A percentile compares a stretch with the other conserved stretches of the same genome.
phyloP scores from a whole-genome alignment of 139 green algal genomes.

The Volvox africanus region DNA sequence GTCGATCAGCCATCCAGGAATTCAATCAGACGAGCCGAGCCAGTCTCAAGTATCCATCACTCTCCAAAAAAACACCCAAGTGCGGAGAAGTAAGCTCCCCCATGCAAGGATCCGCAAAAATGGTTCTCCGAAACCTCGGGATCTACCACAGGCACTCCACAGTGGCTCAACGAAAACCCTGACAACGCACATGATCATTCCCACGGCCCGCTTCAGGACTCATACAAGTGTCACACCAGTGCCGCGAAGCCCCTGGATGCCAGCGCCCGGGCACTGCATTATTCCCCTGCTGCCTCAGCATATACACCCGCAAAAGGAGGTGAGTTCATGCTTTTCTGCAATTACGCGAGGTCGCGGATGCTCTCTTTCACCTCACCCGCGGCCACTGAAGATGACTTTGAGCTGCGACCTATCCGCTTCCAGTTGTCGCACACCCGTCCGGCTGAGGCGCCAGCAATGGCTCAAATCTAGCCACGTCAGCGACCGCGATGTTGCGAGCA shows the following conservation, averaged over 20 bases:
- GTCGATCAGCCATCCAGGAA: not conserved
- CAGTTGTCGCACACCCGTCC: conserved; percentile 7
- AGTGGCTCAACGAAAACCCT: too few species aligned
- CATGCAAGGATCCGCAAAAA: too few species aligned
- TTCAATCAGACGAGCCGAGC: too few species aligned
- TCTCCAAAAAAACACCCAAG: too few species aligned
- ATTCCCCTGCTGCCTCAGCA: not conserved
- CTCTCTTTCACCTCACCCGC: not conserved
- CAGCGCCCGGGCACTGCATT: not conserved
- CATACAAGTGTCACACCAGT: not conserved
- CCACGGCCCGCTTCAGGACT: not conserved
- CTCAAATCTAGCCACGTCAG: conserved; percentile 58
- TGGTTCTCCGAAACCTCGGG: too few species aligned
- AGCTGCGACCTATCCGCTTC: conserved; percentile 33
- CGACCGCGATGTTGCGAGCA: conserved; percentile 27
- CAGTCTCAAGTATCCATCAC: too few species aligned
- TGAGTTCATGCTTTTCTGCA: not conserved
- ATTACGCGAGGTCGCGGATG: not conserved
- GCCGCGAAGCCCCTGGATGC: too few species aligned
- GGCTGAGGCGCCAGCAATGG: conserved; percentile 41
- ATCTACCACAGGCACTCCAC: too few species aligned
- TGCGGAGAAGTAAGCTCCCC: too few species aligned
- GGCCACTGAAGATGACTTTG: conserved; percentile 33
- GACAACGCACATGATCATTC: too few species aligned
- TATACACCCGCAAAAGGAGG: not conserved